These are phyloP conservation scores for Curvularia verruculosa DNA, from an alignment of 2,329 filamentous ascomycete genomes.

Conservation along the genomic window DNA sequence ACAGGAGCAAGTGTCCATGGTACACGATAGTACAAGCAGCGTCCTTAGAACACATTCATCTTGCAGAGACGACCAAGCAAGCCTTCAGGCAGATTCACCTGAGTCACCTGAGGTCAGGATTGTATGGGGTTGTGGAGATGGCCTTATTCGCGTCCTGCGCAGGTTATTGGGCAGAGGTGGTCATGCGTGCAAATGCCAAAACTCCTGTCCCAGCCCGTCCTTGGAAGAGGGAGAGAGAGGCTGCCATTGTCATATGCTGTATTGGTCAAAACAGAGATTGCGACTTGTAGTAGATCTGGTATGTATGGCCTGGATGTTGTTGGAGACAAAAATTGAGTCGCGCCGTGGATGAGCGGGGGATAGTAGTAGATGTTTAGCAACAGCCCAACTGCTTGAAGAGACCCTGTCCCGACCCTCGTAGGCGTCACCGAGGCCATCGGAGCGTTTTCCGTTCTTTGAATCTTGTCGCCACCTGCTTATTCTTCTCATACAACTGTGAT, in stretches of 20 bases:
- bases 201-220: not conserved
- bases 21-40: not conserved
- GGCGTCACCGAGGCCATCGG: not conserved
- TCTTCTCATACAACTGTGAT: not conserved
- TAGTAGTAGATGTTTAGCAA: not conserved
- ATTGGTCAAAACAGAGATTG: not conserved
- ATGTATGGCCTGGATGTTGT: not conserved
- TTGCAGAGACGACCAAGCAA: too few relatives aligned
- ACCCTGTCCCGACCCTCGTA: not conserved
- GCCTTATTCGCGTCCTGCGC: not conserved
- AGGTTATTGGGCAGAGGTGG: constrained; percentile 2
- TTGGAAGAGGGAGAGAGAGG: not conserved
- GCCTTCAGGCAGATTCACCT: too few relatives aligned
- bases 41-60: too few relatives aligned
- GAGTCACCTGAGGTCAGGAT: not conserved
- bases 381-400: not conserved
- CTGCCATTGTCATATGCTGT: not conserved
- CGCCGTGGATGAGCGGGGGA: constrained; percentile 5
- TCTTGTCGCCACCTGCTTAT: not conserved
- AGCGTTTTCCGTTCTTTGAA: not conserved
- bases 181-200: constrained; percentile 2
- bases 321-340: constrained; percentile 1
- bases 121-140: not conserved
- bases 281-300: too few relatives aligned
- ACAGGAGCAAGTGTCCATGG: not conserved